Conservation (phyloP, 495 filamentous ascomycete genomes). For the Neurospora sp. region DNA sequence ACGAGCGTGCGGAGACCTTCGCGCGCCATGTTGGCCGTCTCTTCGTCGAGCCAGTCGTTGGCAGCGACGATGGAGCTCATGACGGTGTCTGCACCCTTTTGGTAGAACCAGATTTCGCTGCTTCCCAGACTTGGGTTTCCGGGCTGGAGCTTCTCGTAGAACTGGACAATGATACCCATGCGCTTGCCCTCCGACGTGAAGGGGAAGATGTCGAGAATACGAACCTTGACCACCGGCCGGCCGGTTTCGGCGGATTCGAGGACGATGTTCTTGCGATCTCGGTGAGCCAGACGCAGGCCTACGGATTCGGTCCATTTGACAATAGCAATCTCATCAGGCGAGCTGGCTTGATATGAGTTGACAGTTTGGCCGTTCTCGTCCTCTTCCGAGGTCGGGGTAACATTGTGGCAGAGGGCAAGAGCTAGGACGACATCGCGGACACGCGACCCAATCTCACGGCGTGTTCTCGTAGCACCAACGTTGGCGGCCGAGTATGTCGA, state of each 20-base stretch:
- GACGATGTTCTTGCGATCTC: constrained; percentile 75
- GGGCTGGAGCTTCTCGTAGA: constrained; percentile 44
- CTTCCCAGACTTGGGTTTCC: constrained; percentile 29
- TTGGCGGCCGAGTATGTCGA: constrained; percentile 52
- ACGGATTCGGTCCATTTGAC: constrained; percentile 92
- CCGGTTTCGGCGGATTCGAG: constrained; percentile 73
- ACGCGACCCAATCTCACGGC: constrained; percentile 85
- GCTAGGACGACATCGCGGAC: constrained; percentile 87
- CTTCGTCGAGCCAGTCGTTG: constrained; percentile 98
- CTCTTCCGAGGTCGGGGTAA: constrained; percentile 76
- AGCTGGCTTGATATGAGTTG: constrained; percentile 90
- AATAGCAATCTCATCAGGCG: constrained; percentile 97
- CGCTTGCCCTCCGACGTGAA: constrained; percentile 96
- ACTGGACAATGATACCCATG: constrained; percentile 96
- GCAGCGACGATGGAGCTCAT: constrained; percentile 89
- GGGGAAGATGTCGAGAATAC: constrained; percentile 89
- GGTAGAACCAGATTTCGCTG: constrained; percentile 93
- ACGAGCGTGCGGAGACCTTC: constrained; percentile 94
- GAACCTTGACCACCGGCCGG: constrained; percentile 70
- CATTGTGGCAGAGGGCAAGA: constrained; percentile 92
- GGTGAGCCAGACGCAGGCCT: constrained; percentile 72
- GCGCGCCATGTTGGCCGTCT: constrained; percentile 96
- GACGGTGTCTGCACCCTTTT: constrained; percentile 96
- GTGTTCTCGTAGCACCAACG: constrained; percentile 60
- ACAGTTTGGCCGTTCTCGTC: constrained; percentile 67